Evolutionary conservation across 176 grass and related monocot genomes (phyloP).

Genomic region (Leersia perrieri): DNA sequence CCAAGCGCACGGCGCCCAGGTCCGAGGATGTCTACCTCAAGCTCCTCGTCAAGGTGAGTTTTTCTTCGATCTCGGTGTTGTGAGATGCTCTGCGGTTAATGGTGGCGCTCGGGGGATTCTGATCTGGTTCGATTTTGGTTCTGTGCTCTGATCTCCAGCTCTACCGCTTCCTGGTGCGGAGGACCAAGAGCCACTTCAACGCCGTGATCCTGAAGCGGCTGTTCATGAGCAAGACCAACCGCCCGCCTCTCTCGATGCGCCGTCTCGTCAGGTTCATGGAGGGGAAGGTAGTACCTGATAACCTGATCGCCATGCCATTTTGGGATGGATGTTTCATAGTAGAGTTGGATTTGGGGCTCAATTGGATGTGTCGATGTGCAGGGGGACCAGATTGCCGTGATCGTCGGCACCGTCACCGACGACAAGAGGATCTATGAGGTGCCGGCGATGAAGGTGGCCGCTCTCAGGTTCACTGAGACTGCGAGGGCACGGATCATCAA

Average conservation of each 20-base stretch:
- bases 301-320: neutral
- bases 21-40: constrained; percentile 79
- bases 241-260: constrained; percentile 68
- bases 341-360: neutral
- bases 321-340: neutral
- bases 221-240: constrained; percentile 90
- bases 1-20: constrained; percentile 66
- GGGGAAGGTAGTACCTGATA: constrained; percentile 41
- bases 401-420: constrained; percentile 79
- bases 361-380: neutral
- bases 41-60: constrained; percentile 63
- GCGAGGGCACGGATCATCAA: constrained; percentile 70
- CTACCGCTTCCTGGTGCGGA: constrained; percentile 76
- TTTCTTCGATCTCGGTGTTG: neutral
- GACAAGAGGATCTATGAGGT: constrained; percentile 76
- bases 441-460: constrained; percentile 69
- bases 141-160: constrained; percentile 39
- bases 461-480: constrained; percentile 79
- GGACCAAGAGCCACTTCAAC: constrained; percentile 79
- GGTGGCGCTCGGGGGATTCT: neutral
- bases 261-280: constrained; percentile 72
- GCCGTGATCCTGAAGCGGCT: constrained; percentile 74
- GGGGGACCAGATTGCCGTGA: constrained; percentile 64
- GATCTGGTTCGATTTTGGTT: neutral
- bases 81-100: neutral